Percentiles rank a stretch among this genome's conserved stretches.
phyloP scores from a whole-genome alignment of 2,329 filamentous ascomycete species.

The Alternaria metachromatica region DNA sequence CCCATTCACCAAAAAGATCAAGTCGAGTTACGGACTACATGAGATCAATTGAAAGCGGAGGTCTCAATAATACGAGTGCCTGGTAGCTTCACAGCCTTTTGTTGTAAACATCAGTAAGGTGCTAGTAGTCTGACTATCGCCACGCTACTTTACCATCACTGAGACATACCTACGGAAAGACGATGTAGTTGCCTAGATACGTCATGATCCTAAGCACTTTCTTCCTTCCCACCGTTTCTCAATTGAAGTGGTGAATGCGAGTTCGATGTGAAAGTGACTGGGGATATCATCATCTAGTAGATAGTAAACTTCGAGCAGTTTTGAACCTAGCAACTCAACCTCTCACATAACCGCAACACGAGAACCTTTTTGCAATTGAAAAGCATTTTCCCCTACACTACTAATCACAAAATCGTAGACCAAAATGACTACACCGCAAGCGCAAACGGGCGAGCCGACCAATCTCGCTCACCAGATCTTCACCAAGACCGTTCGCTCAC shows the following conservation, averaged over 20 bases:
- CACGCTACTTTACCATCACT: neutral
- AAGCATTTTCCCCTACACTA: neutral
- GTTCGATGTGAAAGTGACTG: neutral
- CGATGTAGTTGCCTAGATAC: neutral
- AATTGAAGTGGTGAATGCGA: neutral
- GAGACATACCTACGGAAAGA: no score
- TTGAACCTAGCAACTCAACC: neutral
- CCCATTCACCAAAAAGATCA: neutral
- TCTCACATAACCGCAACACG: neutral
- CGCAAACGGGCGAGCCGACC: neutral
- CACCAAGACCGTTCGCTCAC: constrained; percentile 5
- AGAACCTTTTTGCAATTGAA: neutral
- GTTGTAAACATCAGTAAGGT: neutral
- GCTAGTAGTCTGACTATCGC: neutral
- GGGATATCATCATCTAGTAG: neutral
- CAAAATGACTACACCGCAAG: neutral
- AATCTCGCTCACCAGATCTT: constrained; percentile 1
- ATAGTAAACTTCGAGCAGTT: neutral
- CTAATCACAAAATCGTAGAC: neutral
- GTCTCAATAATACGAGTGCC: neutral
- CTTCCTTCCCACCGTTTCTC: neutral
- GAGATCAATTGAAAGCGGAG: neutral
- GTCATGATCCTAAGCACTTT: neutral
- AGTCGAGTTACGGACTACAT: neutral
- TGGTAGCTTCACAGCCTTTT: neutral